Conservation (phyloP, 352 stramenopile genomes). For the Phytopythium cucurbitacearum region DNA sequence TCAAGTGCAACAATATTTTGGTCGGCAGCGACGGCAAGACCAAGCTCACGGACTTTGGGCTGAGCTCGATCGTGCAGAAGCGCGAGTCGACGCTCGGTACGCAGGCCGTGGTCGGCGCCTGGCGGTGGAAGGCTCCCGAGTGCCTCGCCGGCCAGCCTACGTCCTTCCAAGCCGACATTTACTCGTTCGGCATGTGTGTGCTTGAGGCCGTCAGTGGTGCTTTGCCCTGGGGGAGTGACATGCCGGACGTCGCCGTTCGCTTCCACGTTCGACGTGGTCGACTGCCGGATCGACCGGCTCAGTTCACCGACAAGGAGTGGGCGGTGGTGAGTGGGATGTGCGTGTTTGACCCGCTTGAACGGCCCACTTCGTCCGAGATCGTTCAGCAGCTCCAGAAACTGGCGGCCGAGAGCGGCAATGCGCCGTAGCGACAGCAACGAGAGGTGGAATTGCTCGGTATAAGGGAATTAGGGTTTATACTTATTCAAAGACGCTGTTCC, state of each 20-base stretch:
- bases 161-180: slow-evolving; percentile 17
- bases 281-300: not conserved
- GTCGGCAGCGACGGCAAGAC: slow-evolving; percentile 11
- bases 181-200: slow-evolving; percentile 22
- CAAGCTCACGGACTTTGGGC: slow-evolving; percentile 14
- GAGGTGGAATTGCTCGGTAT: too few species aligned
- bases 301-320: slow-evolving; percentile 2
- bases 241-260: slow-evolving; percentile 10
- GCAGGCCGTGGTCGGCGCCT: not conserved
- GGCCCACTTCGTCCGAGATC: too few species aligned
- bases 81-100: not conserved
- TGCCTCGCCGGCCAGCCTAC: slow-evolving; percentile 1
- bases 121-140: slow-evolving; percentile 17
- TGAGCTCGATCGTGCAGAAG: slow-evolving; percentile 6
- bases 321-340: slow-evolving; percentile 17
- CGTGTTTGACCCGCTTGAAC: not conserved
- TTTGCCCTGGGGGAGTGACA: slow-evolving; percentile 4
- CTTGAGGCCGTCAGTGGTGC: slow-evolving; percentile 1
- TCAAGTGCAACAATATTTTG: slow-evolving; percentile 50
- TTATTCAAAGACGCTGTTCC: too few species aligned
- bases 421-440: too few species aligned
- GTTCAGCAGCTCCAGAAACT: too few species aligned
- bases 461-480: too few species aligned
- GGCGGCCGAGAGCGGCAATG: too few species aligned
- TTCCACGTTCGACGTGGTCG: not conserved